A percentile compares a stretch with the other conserved stretches of the same genome.
phyloP scores from a whole-genome alignment of 148 eudicot species.

The Rhododendron williamsianum region DNA sequence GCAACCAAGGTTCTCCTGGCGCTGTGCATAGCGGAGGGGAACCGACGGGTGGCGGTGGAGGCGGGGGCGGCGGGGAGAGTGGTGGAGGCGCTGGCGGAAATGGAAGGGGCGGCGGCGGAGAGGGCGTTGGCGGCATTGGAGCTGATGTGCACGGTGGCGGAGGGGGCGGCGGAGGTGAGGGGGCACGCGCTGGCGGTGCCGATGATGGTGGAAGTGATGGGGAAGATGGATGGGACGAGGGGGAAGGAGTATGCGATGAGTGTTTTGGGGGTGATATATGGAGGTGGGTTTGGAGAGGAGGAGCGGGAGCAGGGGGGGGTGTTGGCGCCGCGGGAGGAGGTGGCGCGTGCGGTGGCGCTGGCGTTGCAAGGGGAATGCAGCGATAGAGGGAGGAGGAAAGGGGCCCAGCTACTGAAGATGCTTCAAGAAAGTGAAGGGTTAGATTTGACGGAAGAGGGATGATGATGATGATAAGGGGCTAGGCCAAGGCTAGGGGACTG shows the following conservation, averaged over 20 bases:
- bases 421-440: constrained; percentile 48
- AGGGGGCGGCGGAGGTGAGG: constrained; percentile 74
- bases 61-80: constrained; percentile 61
- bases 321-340: constrained; percentile 73
- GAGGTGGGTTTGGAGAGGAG: constrained; percentile 12
- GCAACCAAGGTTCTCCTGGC: constrained; percentile 75
- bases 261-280: constrained; percentile 54
- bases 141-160: constrained; percentile 64
- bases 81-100: constrained; percentile 69
- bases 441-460: constrained; percentile 35
- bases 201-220: constrained; percentile 84
- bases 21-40: constrained; percentile 56
- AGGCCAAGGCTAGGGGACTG: too few relatives aligned
- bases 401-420: constrained; percentile 64
- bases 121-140: constrained; percentile 78
- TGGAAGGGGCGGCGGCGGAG: constrained; percentile 67
- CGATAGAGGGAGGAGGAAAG: constrained; percentile 76
- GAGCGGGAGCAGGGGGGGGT: constrained; percentile 18
- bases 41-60: constrained; percentile 70
- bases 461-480: neutral
- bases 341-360: constrained; percentile 78
- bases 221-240: constrained; percentile 54
- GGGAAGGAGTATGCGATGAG: constrained; percentile 78
- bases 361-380: constrained; percentile 88
- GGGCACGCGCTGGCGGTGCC: constrained; percentile 85